Base-by-base conservation (phyloP, 306 rosid genomes). In the Herpetospermum pedunculosum region DNA sequence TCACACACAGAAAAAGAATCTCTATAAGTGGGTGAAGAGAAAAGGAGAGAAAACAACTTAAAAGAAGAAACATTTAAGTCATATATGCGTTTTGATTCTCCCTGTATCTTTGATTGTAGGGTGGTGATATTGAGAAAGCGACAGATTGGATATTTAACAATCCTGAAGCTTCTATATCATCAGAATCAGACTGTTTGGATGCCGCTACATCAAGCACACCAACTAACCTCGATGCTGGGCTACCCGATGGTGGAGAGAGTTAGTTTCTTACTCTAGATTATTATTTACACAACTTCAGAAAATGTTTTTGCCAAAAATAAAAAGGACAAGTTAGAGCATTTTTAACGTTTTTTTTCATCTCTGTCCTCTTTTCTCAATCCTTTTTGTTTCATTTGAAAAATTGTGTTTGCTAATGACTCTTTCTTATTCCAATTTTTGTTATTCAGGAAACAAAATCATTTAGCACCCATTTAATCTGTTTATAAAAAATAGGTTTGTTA, bases 181-280 rank as follows among this genome's bases (percentile, higher is more conserved):
- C 85, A 52, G 77, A 84, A 25, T 50, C 85, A 62, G 77, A 82
- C 58, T 16, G 43, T 75, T 83, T 83, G 87, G 92, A 91, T 67
- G 89, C 89, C 55, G 71, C 97, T 35, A 14, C 96, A 55, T 89
- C 96, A 54, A 81, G 78, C 71, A 26, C 74, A 18, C 77, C 96
- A 48, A 54, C 38, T 72, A 37, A 80, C 13, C 69, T 59, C 32
- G 92, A 81, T 37, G 78, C 80, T 15, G 85, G 74, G 49, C 83
- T 89, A 34, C 96, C 96, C 3, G 96, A 95, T 65, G 97, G 99
- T 77, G 96, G 96, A 81, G 99, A 95, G 69, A 91, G 99, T 95
- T 70, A 89, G 97, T 85, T 80, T 76, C 84, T 47, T 77, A 57
- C 6, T 37, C 34, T 73, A 37, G 49, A 46, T 46, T 21, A 69